Percentiles rank a stretch among this genome's conserved stretches.
These are phyloP conservation scores for Sherardia arvensis DNA, from an alignment of 257 asterid species.

Conservation along the genomic window DNA sequence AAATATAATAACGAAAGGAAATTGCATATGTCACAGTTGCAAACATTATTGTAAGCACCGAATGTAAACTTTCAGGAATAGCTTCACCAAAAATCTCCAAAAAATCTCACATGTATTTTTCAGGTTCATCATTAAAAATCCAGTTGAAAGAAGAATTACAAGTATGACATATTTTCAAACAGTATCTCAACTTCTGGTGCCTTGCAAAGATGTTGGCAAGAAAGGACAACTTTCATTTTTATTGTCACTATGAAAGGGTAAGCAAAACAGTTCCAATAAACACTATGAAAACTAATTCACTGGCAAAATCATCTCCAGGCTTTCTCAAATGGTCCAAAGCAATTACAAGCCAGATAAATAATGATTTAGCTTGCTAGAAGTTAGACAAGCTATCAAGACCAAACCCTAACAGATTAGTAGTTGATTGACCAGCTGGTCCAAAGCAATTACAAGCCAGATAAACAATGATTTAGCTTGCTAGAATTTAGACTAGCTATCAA, in stretches of 20 bases:
- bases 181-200: not conserved
- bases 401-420: no score
- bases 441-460: not conserved
- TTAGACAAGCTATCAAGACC: not conserved
- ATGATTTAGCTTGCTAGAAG: not conserved
- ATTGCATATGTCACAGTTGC: not conserved
- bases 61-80: not conserved
- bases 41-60: not conserved
- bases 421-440: no score
- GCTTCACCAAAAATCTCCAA: no score
- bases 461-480: not conserved
- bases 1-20: not conserved
- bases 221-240: not conserved
- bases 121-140: not conserved
- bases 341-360: not conserved
- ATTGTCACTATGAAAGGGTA: not conserved
- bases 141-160: not conserved
- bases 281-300: not conserved
- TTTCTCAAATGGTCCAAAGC: not conserved
- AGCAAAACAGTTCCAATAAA: not conserved
- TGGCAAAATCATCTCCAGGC: not conserved
- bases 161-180: not conserved
- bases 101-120: no score
- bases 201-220: not conserved
- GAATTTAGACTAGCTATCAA: not conserved